phyloP scores from a whole-genome alignment of 352 stramenopile genomes.

The Pythium biforme region DNA sequence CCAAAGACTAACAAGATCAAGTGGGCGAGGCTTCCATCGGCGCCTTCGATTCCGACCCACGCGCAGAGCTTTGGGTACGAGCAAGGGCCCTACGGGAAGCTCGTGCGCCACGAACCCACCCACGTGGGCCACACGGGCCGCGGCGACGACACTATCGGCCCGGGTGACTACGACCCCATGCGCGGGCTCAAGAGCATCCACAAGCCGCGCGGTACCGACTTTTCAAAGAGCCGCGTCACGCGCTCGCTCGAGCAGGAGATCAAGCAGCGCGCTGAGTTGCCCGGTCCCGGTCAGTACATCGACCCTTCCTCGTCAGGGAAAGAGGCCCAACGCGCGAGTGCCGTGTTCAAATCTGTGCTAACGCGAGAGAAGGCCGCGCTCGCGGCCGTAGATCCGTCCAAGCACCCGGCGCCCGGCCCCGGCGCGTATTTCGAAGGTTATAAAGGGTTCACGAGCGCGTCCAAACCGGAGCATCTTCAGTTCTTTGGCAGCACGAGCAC shows the following conservation, averaged over 20 bases:
- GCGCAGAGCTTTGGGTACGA: conserved; percentile 83
- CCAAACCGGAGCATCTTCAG: conserved; percentile 71
- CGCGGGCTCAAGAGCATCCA: conserved; percentile 62
- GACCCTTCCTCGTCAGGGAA: conserved; percentile 29
- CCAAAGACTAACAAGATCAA: conserved; percentile 49
- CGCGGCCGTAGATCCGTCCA: conserved; percentile 20
- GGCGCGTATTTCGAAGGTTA: conserved; percentile 55
- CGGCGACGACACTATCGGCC: conserved; percentile 58
- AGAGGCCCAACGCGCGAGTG: conserved; percentile 47
- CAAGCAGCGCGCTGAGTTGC: conserved; percentile 47
- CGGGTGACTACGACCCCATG: conserved; percentile 74
- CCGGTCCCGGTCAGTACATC: conserved; percentile 66
- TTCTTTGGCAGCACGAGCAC: conserved; percentile 80
- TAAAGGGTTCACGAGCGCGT: conserved; percentile 39
- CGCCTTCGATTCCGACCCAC: conserved; percentile 67
- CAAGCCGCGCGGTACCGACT: conserved; percentile 63
- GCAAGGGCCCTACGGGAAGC: conserved; percentile 64
- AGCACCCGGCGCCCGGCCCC: conserved; percentile 55
- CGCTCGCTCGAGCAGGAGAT: conserved; percentile 67
- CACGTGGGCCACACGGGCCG: conserved; percentile 53
- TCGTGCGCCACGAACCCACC: conserved; percentile 63
- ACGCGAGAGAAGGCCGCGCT: conserved; percentile 45
- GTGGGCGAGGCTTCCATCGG: conserved; percentile 66
- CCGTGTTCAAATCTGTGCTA: conserved; percentile 70
- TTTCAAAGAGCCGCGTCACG: conserved; percentile 62